phyloP scores from a whole-genome alignment of 495 filamentous ascomycete species.

The Neurospora sp. region DNA sequence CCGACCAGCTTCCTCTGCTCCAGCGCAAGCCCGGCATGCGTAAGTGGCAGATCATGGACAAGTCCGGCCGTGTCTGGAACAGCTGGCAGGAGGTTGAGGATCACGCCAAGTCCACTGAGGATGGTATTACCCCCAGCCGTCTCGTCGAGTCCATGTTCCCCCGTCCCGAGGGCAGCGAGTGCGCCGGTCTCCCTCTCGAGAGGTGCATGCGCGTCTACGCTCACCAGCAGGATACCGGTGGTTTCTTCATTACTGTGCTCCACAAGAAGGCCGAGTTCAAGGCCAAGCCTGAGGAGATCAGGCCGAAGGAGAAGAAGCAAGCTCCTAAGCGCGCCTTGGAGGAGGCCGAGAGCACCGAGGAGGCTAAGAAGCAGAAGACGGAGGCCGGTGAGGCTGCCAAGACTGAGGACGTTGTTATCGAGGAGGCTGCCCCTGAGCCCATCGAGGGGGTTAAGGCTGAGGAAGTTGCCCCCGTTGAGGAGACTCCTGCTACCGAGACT shows the following conservation, averaged over 20 bases:
- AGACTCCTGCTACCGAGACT: conserved; percentile 4
- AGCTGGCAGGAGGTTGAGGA: conserved; percentile 70
- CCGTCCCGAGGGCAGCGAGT: conserved; percentile 41
- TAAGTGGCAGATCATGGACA: conserved; percentile 84
- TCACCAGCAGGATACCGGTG: conserved; percentile 90
- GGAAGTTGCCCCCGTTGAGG: neutral
- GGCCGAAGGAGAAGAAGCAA: conserved; percentile 42
- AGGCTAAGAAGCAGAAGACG: conserved; percentile 31
- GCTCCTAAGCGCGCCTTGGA: conserved; percentile 23
- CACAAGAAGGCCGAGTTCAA: conserved; percentile 86
- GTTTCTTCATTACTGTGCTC: conserved; percentile 92
- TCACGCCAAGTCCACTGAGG: conserved; percentile 43
- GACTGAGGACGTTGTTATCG: conserved; percentile 15
- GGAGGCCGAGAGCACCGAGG: conserved; percentile 23
- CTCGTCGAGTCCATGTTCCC: conserved; percentile 79
- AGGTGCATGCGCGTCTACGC: conserved; percentile 89
- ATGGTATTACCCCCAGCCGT: conserved; percentile 44
- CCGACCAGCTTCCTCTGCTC: conserved; percentile 61
- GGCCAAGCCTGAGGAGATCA: conserved; percentile 63
- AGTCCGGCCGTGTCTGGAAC: conserved; percentile 61
- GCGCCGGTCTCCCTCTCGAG: conserved; percentile 61
- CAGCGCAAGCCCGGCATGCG: conserved; percentile 64
- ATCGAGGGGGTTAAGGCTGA: conserved; percentile 13
- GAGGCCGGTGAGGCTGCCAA: conserved; percentile 14
- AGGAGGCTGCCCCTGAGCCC: conserved; percentile 13